Evolutionary conservation across 306 rosid genomes (phyloP).

Genomic region (Inga leiocalycina): DNA sequence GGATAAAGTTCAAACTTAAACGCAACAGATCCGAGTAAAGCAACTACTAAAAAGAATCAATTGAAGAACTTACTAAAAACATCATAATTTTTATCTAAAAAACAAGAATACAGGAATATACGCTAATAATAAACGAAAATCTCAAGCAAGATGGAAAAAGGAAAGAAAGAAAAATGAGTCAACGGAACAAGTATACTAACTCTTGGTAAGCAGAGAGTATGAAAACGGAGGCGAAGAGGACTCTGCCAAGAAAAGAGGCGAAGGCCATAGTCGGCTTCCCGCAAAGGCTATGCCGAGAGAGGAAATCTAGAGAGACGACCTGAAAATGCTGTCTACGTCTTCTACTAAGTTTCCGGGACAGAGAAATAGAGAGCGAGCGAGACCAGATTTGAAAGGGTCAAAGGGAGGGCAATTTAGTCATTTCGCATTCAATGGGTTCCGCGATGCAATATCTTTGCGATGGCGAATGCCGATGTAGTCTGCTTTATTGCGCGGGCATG

Average conservation of each 20-base stretch:
- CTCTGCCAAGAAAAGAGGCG: slow-evolving; percentile 67
- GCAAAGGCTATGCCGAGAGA: background rate
- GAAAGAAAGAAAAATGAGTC: background rate
- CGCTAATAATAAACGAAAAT: background rate
- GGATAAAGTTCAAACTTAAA: slow-evolving; percentile 20
- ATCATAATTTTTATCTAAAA: background rate
- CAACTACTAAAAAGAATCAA: slow-evolving; percentile 18
- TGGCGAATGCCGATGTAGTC: slow-evolving; percentile 8
- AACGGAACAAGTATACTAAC: slow-evolving; percentile 35
- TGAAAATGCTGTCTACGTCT: background rate
- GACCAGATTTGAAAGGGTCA: slow-evolving; percentile 46
- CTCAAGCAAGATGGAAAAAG: background rate
- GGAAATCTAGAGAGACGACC: slow-evolving; percentile 32
- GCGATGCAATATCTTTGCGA: slow-evolving; percentile 7
- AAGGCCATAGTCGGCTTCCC: slow-evolving; percentile 40
- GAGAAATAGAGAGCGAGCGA: slow-evolving; percentile 6
- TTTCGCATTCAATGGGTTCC: background rate
- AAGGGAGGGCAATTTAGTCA: slow-evolving; percentile 36
- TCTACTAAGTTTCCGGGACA: slow-evolving; percentile 33
- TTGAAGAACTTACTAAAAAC: background rate
- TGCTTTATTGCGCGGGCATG: background rate
- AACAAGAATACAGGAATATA: background rate
- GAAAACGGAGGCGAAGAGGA: slow-evolving; percentile 61
- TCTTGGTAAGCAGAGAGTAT: slow-evolving; percentile 67
- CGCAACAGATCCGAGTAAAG: slow-evolving; percentile 43